Evolutionary conservation across 805 yeast genomes (phyloP).

Genomic region (Metschnikowia similis): DNA sequence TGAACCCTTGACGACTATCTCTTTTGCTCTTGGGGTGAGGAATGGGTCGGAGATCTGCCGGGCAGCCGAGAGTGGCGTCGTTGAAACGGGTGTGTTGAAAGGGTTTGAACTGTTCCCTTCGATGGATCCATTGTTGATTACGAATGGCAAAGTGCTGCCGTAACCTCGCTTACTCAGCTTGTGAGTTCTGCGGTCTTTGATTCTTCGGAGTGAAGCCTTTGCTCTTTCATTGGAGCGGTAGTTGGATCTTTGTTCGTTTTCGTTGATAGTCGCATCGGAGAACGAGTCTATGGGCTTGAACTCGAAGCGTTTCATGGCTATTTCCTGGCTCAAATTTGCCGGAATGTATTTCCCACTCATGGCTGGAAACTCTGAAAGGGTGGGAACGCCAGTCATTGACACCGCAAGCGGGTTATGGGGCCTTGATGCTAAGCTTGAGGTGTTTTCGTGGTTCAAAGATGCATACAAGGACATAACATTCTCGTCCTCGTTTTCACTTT

Average conservation of each 20-base stretch:
- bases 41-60: constrained; percentile 1
- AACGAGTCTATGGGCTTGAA: constrained; percentile 15
- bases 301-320: constrained; percentile 15
- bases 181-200: constrained; percentile 54
- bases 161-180: constrained; percentile 29
- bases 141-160: constrained; percentile 3
- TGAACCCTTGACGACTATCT: neutral
- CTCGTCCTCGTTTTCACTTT: constrained; percentile 55
- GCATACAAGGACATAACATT: constrained; percentile 65
- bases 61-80: neutral
- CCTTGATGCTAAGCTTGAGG: constrained; percentile 7
- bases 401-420: constrained; percentile 9
- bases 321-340: constrained; percentile 15
- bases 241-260: constrained; percentile 15
- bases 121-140: neutral
- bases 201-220: constrained; percentile 59
- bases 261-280: constrained; percentile 9
- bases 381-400: constrained; percentile 31
- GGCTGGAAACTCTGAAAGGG: constrained; percentile 40
- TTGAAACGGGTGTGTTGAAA: constrained; percentile 15
- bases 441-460: constrained; percentile 36
- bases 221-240: constrained; percentile 55
- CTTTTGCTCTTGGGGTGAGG: neutral
- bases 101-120: constrained; percentile 17
- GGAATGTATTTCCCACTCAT: constrained; percentile 32